Evolutionary conservation across 2,329 filamentous ascomycete species (phyloP).

Genomic region (Arthroderma uncinatum): DNA sequence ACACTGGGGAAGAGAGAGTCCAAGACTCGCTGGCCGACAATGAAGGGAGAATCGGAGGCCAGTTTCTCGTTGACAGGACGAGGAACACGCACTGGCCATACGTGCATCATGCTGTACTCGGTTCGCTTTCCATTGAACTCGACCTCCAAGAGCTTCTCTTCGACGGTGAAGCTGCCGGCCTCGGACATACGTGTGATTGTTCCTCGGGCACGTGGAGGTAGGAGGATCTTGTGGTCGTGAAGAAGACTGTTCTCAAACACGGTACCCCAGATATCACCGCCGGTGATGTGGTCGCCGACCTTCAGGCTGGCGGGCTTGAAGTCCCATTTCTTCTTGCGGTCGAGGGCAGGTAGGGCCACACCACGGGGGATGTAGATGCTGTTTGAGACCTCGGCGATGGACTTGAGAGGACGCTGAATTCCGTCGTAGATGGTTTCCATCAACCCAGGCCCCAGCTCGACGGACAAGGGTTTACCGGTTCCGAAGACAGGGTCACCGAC

Average conservation of each 20-base stretch:
- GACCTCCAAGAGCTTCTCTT: slow-evolving; percentile 84
- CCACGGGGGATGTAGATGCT: slow-evolving; percentile 98
- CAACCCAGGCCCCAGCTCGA: slow-evolving; percentile 91
- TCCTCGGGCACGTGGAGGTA: slow-evolving; percentile 80
- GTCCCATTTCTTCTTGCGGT: slow-evolving; percentile 90
- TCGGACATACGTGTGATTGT: slow-evolving; percentile 83
- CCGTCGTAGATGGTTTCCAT: slow-evolving; percentile 99
- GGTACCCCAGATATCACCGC: slow-evolving; percentile 88
- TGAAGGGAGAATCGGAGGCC: slow-evolving; percentile 76
- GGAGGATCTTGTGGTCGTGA: slow-evolving; percentile 81
- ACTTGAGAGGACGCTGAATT: slow-evolving; percentile 87
- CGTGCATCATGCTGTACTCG: slow-evolving; percentile 96
- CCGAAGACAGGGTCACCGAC: slow-evolving; percentile 86
- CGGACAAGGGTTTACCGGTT: slow-evolving; percentile 90
- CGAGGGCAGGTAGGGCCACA: slow-evolving; percentile 74
- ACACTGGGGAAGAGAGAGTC: slow-evolving; percentile 95
- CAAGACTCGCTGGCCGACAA: slow-evolving; percentile 92
- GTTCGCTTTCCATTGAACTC: slow-evolving; percentile 96
- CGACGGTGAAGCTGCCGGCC: slow-evolving; percentile 88
- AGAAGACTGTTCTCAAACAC: slow-evolving; percentile 96
- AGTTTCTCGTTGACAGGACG: slow-evolving; percentile 87
- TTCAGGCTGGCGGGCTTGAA: slow-evolving; percentile 77
- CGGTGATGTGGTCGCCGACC: slow-evolving; percentile 92
- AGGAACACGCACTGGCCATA: slow-evolving; percentile 93
- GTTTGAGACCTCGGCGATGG: slow-evolving; percentile 63